Conservation (phyloP, 2,329 filamentous ascomycete species). For the Colletotrichum chrysophilum region DNA sequence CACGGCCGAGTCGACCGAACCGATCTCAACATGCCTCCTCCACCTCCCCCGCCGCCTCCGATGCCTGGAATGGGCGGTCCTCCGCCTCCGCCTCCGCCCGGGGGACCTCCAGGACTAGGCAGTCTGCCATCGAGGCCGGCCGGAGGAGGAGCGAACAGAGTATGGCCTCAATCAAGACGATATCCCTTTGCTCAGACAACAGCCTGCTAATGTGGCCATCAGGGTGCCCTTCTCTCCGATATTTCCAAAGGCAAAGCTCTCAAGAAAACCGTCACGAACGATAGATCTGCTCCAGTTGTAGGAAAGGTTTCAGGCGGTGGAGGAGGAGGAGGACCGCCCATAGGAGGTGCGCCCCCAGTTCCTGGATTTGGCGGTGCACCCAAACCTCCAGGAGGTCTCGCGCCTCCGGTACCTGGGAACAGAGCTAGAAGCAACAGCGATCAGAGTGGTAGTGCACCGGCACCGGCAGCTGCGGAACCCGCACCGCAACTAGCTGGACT, state of each 20-base stretch:
- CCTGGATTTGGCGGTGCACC: conserved; percentile 58
- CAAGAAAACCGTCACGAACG: conserved; percentile 89
- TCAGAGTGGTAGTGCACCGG: conserved; percentile 51
- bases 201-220: conserved; percentile 20
- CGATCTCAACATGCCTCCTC: conserved; percentile 48
- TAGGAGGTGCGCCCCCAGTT: conserved; percentile 83
- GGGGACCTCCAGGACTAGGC: conserved; percentile 38
- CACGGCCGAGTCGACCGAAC: not conserved
- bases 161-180: conserved; percentile 44
- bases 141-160: conserved; percentile 60
- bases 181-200: not conserved
- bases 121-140: conserved; percentile 64
- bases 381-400: conserved; percentile 66
- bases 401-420: conserved; percentile 74
- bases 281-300: conserved; percentile 83
- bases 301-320: conserved; percentile 57
- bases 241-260: conserved; percentile 82
- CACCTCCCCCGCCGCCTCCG: conserved; percentile 74
- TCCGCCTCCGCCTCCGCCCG: conserved; percentile 67
- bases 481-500: conserved; percentile 86
- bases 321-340: conserved; percentile 56
- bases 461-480: conserved; percentile 52
- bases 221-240: conserved; percentile 88
- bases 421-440: conserved; percentile 87
- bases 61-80: conserved; percentile 63